A percentile compares a stretch with the other conserved stretches of the same genome.
Evolutionary conservation across 2,329 filamentous ascomycete species (phyloP).

Genomic region (Achaetomium macrosporum): DNA sequence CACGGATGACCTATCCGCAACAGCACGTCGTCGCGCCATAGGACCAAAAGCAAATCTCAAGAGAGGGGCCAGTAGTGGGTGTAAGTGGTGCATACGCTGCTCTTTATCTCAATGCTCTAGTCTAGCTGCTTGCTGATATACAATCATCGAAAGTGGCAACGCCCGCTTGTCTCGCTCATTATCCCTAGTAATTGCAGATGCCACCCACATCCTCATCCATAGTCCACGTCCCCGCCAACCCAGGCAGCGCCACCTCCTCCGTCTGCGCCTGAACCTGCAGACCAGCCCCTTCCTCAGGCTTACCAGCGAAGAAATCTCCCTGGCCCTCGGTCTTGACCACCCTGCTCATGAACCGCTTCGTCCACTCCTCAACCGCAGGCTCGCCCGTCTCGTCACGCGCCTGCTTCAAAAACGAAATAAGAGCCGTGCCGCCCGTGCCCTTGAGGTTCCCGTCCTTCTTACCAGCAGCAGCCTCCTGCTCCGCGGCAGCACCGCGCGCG

Average conservation of each 20-base stretch:
- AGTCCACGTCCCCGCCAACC: slow-evolving; percentile 81
- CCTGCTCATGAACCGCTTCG: slow-evolving; percentile 51
- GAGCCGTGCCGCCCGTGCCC: slow-evolving; percentile 85
- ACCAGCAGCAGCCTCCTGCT: slow-evolving; percentile 20
- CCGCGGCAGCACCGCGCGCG: slow-evolving; percentile 13
- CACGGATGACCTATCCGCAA: too few relatives aligned
- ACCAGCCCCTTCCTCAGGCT: slow-evolving; percentile 40
- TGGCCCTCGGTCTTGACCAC: slow-evolving; percentile 44
- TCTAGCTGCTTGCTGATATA: neutral
- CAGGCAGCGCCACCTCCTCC: slow-evolving; percentile 50
- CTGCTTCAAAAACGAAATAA: slow-evolving; percentile 96
- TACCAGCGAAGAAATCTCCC: slow-evolving; percentile 54
- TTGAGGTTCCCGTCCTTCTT: slow-evolving; percentile 61
- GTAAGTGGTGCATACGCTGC: neutral
- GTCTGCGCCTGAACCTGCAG: slow-evolving; percentile 26
- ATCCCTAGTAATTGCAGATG: slow-evolving; percentile 46
- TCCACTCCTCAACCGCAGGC: slow-evolving; percentile 69
- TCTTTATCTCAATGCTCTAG: neutral
- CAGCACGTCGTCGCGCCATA: too few relatives aligned
- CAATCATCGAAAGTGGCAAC: neutral
- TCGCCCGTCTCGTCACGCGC: slow-evolving; percentile 94
- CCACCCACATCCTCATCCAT: slow-evolving; percentile 73
- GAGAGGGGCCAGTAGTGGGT: too few relatives aligned
- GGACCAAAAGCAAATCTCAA: too few relatives aligned
- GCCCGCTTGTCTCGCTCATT: neutral